Conservation (phyloP, 129 eudicot species). For the Arctium minus region DNA sequence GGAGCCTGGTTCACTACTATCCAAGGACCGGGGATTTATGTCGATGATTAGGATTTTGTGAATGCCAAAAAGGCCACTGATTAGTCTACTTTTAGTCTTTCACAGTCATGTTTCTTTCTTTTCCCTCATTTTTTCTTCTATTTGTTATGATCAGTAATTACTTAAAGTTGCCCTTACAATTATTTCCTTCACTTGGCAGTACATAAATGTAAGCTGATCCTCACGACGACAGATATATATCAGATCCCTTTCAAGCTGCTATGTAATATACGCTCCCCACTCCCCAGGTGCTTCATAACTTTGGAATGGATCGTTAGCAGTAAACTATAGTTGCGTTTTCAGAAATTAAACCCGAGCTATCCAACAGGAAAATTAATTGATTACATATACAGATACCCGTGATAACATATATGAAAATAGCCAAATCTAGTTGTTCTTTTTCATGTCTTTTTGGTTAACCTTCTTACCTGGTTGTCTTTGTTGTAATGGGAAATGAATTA, state of each 20-base stretch:
- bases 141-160: background rate
- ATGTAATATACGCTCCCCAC: slow-evolving; percentile 5
- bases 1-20: too few relatives aligned
- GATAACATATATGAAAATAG: slow-evolving; percentile 3
- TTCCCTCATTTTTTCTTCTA: background rate
- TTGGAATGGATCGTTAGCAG: background rate
- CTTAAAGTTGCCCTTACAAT: background rate
- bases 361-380: background rate
- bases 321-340: background rate
- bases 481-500: background rate
- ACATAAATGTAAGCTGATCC: background rate
- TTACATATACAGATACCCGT: background rate
- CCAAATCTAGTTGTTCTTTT: slow-evolving; percentile 13
- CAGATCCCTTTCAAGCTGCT: background rate
- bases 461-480: background rate
- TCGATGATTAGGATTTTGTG: too few relatives aligned
- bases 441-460: background rate
- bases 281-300: background rate
- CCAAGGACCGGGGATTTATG: too few relatives aligned
- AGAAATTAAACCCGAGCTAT: background rate
- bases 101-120: background rate
- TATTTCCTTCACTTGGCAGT: background rate
- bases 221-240: background rate
- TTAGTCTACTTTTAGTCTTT: background rate
- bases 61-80: too few relatives aligned